A percentile compares a stretch with the other conserved stretches of the same genome.
Conservation (phyloP, 2,329 filamentous ascomycete species). For the Coniochaeta pulveracea region DNA sequence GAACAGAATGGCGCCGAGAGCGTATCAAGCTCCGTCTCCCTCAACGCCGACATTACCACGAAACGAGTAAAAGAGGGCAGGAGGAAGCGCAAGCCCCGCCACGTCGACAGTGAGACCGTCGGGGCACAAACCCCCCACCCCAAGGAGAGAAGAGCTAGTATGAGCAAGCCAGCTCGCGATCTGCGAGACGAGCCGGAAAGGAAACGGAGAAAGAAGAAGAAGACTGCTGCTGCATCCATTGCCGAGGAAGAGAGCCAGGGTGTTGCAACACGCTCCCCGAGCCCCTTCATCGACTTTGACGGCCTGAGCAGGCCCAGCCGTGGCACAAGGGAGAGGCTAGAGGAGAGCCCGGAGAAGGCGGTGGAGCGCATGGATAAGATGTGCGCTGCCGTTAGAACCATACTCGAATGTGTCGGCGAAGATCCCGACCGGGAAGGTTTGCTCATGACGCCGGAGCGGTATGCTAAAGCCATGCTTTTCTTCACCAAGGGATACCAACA, state of each 20-base stretch:
- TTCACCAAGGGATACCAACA: constrained; percentile 97
- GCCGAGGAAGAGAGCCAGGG: constrained; percentile 14
- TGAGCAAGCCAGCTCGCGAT: constrained; percentile 51
- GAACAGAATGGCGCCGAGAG: constrained; percentile 19
- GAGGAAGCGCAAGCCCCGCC: constrained; percentile 14
- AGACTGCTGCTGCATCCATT: constrained; percentile 11
- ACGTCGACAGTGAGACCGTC: constrained; percentile 10
- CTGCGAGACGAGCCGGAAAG: constrained; percentile 40
- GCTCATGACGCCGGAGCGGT: constrained; percentile 65
- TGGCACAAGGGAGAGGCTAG: constrained; percentile 52
- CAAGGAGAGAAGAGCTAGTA: constrained; percentile 36
- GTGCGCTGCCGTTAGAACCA: constrained; percentile 49
- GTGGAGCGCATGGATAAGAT: constrained; percentile 44
- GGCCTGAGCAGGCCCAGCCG: constrained; percentile 47
- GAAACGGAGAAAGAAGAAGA: constrained; percentile 24
- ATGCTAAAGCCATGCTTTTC: constrained; percentile 90
- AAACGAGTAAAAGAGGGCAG: constrained; percentile 18
- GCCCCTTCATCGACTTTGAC: constrained; percentile 50
- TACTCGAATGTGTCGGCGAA: constrained; percentile 59
- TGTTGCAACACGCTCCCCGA: constrained; percentile 31
- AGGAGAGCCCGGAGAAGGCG: constrained; percentile 41
- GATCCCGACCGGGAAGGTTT: constrained; percentile 55
- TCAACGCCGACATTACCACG: constrained; percentile 12
- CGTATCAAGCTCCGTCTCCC: constrained; percentile 9
- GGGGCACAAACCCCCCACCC: constrained; percentile 5